Evolutionary conservation across 2,329 filamentous ascomycete genomes (phyloP).

Genomic region (Fusarium gaditjirri): DNA sequence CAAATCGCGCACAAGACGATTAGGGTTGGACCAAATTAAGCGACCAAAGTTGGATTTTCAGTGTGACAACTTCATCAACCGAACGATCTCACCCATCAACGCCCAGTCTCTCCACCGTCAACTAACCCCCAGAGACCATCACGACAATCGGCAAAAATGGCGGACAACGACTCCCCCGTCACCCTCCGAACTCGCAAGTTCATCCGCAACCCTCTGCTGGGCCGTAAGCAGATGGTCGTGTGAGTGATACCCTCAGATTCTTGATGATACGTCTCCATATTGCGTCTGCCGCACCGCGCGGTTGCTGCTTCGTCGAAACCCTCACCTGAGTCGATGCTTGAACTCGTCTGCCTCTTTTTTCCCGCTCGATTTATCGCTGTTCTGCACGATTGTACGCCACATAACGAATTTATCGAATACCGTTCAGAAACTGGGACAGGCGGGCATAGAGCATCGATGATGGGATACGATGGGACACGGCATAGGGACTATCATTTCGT

Average conservation of each 20-base stretch:
- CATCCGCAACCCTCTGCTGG: constrained; percentile 99
- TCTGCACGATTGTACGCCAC: constrained; percentile 14
- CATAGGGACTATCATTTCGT: constrained; percentile 1
- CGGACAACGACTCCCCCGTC: constrained; percentile 81
- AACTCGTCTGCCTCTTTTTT: background rate
- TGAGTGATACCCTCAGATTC: constrained; percentile 66
- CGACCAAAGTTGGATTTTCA: constrained; percentile 54
- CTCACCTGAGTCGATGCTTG: constrained; percentile 28
- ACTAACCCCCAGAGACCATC: constrained; percentile 49
- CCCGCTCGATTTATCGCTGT: constrained; percentile 14
- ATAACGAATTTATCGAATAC: constrained; percentile 15
- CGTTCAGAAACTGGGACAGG: constrained; percentile 15
- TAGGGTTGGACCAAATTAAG: constrained; percentile 61
- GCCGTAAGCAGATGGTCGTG: constrained; percentile 99
- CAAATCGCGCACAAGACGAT: constrained; percentile 36
- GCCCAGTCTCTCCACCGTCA: constrained; percentile 48
- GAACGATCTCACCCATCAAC: constrained; percentile 46
- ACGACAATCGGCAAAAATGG: constrained; percentile 77
- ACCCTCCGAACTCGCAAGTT: constrained; percentile 99
- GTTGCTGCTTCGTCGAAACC: constrained; percentile 4
- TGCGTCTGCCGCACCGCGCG: constrained; percentile 5
- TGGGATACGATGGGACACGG: background rate
- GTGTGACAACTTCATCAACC: constrained; percentile 49
- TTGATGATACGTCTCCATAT: constrained; percentile 18
- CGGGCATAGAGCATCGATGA: constrained; percentile 21